Base-by-base conservation (phyloP, 371 early-diverging fungal genomes). In the Thermomucor indicae-seudaticae region DNA sequence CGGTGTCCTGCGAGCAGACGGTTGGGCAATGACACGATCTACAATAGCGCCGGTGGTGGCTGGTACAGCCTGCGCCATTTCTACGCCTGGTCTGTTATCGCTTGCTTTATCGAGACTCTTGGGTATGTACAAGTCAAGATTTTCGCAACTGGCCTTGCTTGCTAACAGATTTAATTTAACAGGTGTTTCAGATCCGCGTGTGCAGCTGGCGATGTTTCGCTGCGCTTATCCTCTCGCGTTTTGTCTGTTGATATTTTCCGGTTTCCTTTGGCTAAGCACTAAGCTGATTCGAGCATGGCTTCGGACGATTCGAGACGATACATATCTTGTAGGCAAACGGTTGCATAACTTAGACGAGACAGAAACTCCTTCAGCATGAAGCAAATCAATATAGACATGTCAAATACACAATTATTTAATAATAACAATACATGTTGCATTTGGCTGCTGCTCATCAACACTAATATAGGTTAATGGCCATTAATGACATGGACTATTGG, bases 301-400 rank as follows among this genome's bases (percentile, higher is more conserved):
- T n/a, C 65, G 70, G 14, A 51, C 63, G n/a, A 72, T 84, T 6
- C 75, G 82, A 10, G 83, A 86, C 34, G 78, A 74, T 27, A 74
- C 75, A 35, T 86, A 86, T 43, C 56, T 82, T 42, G 63, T 82
- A 27, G 86, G 86, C 12, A 68, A 64, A 38, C 79, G 70, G 45
- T 65, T 85, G 47, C 84, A 82, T 51, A 85, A 85, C 43, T 47
- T 85, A 42, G 57, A 57, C 8, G 53, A 62, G 40, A 14, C 32
- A 8, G 14, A 7, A 8, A 14, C 32, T 8, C 14, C 32, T 8
- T 11, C 37, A 16, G 37, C 16, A 37, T 5, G 16, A 37, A 14
- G 16, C 11, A 11, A 16, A 37, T 37, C 37, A 16, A 5, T 19
- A 37, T 37, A 37, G 37, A 37, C 37, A 10, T 10, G 10, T n/a